phyloP scores from a whole-genome alignment of 192 early-diverging fungal genomes.

The Entomortierella chlamydospora region DNA sequence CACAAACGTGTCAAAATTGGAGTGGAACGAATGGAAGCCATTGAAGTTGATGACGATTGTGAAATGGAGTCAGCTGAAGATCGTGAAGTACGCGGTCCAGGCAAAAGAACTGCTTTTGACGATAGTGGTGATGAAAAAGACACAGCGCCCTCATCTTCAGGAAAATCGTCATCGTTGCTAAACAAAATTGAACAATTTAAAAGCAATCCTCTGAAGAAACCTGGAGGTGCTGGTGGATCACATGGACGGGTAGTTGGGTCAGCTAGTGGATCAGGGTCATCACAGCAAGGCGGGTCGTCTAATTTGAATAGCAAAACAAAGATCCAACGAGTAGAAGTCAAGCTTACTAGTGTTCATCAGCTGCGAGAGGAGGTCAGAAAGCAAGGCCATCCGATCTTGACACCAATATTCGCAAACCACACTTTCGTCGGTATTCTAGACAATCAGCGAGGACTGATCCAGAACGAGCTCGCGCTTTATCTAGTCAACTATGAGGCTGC shows the following conservation, averaged over 20 bases:
- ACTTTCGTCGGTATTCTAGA: constrained; percentile 93
- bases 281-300: not conserved
- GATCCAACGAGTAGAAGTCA: constrained; percentile 73
- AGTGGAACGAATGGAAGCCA: constrained; percentile 1
- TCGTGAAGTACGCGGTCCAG: not conserved
- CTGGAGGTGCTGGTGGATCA: not conserved
- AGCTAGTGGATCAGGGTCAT: constrained; percentile 1
- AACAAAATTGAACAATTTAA: constrained; percentile 37
- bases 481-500: constrained; percentile 83
- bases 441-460: constrained; percentile 80
- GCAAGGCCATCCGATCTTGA: constrained; percentile 74
- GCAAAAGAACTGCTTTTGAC: not conserved
- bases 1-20: constrained; percentile 31
- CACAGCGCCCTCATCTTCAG: not conserved
- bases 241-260: constrained; percentile 4
- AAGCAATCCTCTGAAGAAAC: not conserved
- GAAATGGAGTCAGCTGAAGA: constrained; percentile 10
- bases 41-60: constrained; percentile 15
- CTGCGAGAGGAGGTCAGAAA: constrained; percentile 79
- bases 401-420: constrained; percentile 83
- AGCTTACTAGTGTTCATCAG: constrained; percentile 82
- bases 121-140: constrained; percentile 1
- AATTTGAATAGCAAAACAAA: constrained; percentile 19
- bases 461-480: constrained; percentile 88
- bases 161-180: constrained; percentile 8